Percentiles rank a stretch among this genome's conserved stretches.
Conservation (phyloP, 805 yeast species). For the Priceomyces medius region DNA sequence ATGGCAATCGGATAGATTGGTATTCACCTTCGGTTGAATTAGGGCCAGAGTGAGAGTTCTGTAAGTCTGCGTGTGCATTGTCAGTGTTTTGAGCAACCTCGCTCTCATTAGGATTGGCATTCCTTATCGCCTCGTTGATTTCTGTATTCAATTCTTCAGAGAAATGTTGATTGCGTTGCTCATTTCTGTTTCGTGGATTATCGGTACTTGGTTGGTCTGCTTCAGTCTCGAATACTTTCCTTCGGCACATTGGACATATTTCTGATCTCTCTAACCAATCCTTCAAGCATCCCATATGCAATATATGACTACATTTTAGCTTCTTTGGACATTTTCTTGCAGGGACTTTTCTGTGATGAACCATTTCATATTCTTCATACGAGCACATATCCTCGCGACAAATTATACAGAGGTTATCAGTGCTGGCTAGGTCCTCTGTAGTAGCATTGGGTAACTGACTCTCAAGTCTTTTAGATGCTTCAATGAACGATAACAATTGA, state of each 20-base stretch:
- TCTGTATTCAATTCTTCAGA: background rate
- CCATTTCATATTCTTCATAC: conserved; percentile 32
- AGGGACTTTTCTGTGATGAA: conserved; percentile 20
- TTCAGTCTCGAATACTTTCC: conserved; percentile 48
- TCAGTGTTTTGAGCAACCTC: background rate
- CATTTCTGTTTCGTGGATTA: background rate
- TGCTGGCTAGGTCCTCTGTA: conserved; percentile 51
- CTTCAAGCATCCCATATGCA: conserved; percentile 86
- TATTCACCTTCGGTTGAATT: conserved; percentile 1
- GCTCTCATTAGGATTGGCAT: background rate
- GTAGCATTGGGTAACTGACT: conserved; percentile 62
- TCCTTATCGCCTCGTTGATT: background rate
- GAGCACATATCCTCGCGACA: conserved; percentile 87
- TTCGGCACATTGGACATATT: conserved; percentile 89
- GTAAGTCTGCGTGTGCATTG: background rate
- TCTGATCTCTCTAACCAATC: conserved; percentile 92
- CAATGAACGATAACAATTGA: conserved; percentile 49
- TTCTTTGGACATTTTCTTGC: conserved; percentile 63
- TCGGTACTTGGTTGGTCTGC: background rate
- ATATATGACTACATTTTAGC: conserved; percentile 79
- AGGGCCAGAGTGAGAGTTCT: background rate
- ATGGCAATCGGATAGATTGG: conserved; percentile 23
- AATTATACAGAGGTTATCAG: conserved; percentile 73
- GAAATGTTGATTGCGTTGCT: background rate
- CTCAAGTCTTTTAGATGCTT: conserved; percentile 63